Evolutionary conservation across 768 basidiomycete species (phyloP).

Genomic region (Lentinula sp.): DNA sequence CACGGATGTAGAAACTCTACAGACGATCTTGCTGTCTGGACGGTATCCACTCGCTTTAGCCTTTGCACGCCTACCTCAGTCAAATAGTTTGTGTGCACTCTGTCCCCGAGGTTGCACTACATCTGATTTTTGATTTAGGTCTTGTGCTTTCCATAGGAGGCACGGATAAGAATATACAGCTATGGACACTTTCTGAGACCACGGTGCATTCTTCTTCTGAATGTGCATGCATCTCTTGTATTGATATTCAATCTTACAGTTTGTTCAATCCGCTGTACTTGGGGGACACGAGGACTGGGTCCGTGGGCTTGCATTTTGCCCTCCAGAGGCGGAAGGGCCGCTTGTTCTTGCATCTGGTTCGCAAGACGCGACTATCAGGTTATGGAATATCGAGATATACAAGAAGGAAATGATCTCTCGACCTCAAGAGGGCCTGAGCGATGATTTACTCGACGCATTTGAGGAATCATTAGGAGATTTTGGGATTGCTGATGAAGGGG

Average conservation of each 20-base stretch:
- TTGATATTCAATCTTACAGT: slow-evolving; percentile 28
- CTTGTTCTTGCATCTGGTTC: slow-evolving; percentile 88
- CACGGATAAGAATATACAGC: slow-evolving; percentile 75
- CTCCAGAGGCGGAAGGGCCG: slow-evolving; percentile 27
- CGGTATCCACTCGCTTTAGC: slow-evolving; percentile 74
- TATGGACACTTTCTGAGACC: slow-evolving; percentile 67
- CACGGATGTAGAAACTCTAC: slow-evolving; percentile 27
- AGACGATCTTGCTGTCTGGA: slow-evolving; percentile 58
- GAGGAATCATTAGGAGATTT: slow-evolving; percentile 75
- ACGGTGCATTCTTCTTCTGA: slow-evolving; percentile 30
- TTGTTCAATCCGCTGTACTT: slow-evolving; percentile 51
- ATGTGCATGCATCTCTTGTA: background rate
- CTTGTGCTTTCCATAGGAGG: slow-evolving; percentile 73
- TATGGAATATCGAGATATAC: slow-evolving; percentile 78
- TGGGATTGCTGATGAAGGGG: slow-evolving; percentile 71
- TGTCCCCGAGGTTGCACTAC: background rate
- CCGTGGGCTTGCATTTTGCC: slow-evolving; percentile 66
- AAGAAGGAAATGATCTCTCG: slow-evolving; percentile 21
- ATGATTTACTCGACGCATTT: slow-evolving; percentile 83
- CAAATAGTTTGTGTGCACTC: slow-evolving; percentile 44
- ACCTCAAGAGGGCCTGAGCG: slow-evolving; percentile 33
- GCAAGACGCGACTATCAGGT: slow-evolving; percentile 88
- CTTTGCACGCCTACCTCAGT: slow-evolving; percentile 56
- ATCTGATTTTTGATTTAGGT: slow-evolving; percentile 25
- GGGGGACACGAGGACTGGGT: slow-evolving; percentile 97